A percentile compares a stretch with the other conserved stretches of the same genome.
Evolutionary conservation across 2,329 filamentous ascomycete genomes (phyloP).

Genomic region (Sporothrix phasma): DNA sequence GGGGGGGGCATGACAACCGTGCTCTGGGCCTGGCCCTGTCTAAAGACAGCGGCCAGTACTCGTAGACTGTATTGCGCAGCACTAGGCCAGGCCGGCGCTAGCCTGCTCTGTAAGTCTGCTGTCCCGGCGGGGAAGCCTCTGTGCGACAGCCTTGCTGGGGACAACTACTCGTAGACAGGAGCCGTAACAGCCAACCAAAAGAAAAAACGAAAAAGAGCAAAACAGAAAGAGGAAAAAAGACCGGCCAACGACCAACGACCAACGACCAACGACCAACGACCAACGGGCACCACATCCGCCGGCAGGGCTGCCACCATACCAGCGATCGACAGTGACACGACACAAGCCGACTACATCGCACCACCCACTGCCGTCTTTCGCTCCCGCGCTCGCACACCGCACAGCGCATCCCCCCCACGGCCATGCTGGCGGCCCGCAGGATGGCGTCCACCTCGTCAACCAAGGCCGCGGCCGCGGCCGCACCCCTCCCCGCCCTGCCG

Average conservation of each 20-base stretch:
- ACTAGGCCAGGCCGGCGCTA: not conserved
- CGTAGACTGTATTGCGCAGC: too few relatives aligned
- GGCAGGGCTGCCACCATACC: not conserved
- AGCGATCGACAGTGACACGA: not conserved
- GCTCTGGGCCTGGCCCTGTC: too few relatives aligned
- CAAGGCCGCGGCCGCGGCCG: conserved; percentile 5
- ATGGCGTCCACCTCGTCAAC: conserved; percentile 20
- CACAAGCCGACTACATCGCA: not conserved
- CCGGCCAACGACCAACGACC: not conserved
- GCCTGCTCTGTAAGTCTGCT: not conserved
- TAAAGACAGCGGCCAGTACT: too few relatives aligned
- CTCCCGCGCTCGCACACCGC: not conserved
- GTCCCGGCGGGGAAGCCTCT: not conserved
- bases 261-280: not conserved
- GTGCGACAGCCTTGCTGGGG: conserved; percentile 4
- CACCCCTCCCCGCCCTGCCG: conserved; percentile 7
- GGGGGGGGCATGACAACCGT: too few relatives aligned
- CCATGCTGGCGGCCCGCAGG: conserved; percentile 21
- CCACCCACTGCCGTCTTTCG: not conserved
- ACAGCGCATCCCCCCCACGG: not conserved
- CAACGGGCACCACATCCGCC: not conserved
- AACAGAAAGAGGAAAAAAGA: not conserved
- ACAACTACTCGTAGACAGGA: not conserved
- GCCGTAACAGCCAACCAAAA: not conserved
- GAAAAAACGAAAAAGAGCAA: not conserved